Evolutionary conservation across 2,329 filamentous ascomycete genomes (phyloP).

Genomic region (Penicillium sp.): DNA sequence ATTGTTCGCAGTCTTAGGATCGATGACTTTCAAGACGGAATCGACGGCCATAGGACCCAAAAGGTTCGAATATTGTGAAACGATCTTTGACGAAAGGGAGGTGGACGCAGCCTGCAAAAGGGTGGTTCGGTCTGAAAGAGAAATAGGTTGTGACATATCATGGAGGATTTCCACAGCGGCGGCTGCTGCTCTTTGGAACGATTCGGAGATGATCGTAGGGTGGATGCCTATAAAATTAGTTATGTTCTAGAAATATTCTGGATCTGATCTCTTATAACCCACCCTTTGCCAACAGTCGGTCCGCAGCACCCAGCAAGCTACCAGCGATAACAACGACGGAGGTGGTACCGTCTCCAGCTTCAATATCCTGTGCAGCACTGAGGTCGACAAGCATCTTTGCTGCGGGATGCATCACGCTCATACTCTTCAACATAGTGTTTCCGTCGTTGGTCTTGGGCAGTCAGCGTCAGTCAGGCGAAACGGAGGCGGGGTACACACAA

Average conservation of each 20-base stretch:
- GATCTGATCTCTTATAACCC: neutral
- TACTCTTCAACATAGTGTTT: constrained; percentile 98
- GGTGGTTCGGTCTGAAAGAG: constrained; percentile 79
- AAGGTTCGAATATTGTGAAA: constrained; percentile 91
- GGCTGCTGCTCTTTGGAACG: constrained; percentile 90
- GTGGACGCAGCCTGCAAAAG: constrained; percentile 96
- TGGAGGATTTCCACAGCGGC: constrained; percentile 86
- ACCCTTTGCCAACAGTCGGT: constrained; percentile 83
- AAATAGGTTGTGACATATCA: constrained; percentile 92
- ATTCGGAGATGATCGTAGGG: constrained; percentile 94
- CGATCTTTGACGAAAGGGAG: constrained; percentile 96
- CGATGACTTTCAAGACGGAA: constrained; percentile 91
- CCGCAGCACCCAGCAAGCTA: constrained; percentile 87
- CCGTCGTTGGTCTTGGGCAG: constrained; percentile 78
- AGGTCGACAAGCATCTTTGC: constrained; percentile 99
- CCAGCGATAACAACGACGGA: constrained; percentile 98
- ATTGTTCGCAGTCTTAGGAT: constrained; percentile 91
- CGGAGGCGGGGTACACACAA: constrained; percentile 47
- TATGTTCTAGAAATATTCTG: neutral
- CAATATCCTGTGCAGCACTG: constrained; percentile 94
- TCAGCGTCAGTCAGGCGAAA: constrained; percentile 24
- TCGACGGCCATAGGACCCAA: constrained; percentile 98
- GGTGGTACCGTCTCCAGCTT: constrained; percentile 96
- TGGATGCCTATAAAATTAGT: constrained; percentile 60
- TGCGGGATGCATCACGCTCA: constrained; percentile 99